These are phyloP conservation scores for Lichtheimia hyalospora DNA, from an alignment of 371 early-diverging fungal genomes.

Conservation along the genomic window DNA sequence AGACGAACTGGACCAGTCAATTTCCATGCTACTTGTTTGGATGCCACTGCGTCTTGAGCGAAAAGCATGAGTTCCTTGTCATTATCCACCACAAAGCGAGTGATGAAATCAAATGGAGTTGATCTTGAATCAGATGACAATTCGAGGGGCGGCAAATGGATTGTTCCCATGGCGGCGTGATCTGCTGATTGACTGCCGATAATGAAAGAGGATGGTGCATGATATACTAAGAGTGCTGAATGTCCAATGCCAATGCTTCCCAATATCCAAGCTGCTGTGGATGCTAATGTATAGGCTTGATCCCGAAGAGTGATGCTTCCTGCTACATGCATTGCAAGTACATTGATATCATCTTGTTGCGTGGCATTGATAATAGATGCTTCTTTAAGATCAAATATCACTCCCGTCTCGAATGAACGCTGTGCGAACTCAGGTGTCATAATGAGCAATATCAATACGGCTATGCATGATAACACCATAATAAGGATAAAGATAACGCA, in stretches of 20 bases:
- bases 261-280: constrained; percentile 23
- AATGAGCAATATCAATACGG: constrained; percentile 19
- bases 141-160: constrained; percentile 32
- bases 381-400: constrained; percentile 29
- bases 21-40: constrained; percentile 35
- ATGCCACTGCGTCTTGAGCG: constrained; percentile 38
- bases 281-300: constrained; percentile 18
- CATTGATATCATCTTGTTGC: constrained; percentile 14
- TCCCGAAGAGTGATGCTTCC: constrained; percentile 32
- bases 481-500: constrained; percentile 15
- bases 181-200: background rate
- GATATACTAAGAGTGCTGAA: constrained; percentile 22
- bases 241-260: constrained; percentile 26
- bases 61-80: constrained; percentile 34
- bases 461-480: constrained; percentile 13
- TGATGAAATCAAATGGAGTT: constrained; percentile 42
- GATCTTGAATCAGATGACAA: constrained; percentile 13
- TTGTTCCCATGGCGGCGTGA: constrained; percentile 26
- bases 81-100: constrained; percentile 35
- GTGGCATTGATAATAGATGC: constrained; percentile 39
- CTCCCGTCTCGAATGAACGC: constrained; percentile 32
- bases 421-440: constrained; percentile 50
- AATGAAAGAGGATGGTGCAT: constrained; percentile 2
- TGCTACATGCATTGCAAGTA: constrained; percentile 40
- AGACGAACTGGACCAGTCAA: constrained; percentile 31